phyloP scores from a whole-genome alignment of 768 basidiomycete species.

The Mycena olivaceomarginata region DNA sequence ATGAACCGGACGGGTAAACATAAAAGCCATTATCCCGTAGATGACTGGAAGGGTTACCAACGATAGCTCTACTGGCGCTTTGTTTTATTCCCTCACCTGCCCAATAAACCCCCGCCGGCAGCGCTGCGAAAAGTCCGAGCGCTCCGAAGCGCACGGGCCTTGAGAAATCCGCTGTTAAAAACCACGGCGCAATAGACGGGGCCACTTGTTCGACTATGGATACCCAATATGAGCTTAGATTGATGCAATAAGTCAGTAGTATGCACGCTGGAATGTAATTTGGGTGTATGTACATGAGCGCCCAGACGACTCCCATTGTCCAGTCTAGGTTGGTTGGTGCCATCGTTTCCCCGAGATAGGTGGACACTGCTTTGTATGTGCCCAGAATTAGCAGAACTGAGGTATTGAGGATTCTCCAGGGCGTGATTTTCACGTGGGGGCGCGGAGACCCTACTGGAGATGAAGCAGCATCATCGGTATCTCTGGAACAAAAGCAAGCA shows the following conservation, averaged over 20 bases:
- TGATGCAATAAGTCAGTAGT: background rate
- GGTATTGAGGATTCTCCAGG: constrained; percentile 9
- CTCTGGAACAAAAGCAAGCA: background rate
- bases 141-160: background rate
- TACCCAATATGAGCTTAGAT: background rate
- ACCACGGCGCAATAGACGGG: background rate
- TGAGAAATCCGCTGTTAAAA: background rate
- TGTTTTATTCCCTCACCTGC: background rate
- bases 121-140: background rate
- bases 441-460: background rate
- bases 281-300: background rate
- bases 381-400: background rate
- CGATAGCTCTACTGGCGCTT: background rate
- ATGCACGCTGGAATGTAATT: background rate
- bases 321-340: background rate
- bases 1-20: background rate
- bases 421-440: background rate
- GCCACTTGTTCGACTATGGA: background rate
- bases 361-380: background rate
- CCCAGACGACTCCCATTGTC: background rate
- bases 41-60: background rate
- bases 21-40: background rate
- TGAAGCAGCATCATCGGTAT: background rate
- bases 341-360: constrained; percentile 1
- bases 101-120: background rate